phyloP scores from a whole-genome alignment of 352 stramenopile genomes.

The Phytophthora pisi region DNA sequence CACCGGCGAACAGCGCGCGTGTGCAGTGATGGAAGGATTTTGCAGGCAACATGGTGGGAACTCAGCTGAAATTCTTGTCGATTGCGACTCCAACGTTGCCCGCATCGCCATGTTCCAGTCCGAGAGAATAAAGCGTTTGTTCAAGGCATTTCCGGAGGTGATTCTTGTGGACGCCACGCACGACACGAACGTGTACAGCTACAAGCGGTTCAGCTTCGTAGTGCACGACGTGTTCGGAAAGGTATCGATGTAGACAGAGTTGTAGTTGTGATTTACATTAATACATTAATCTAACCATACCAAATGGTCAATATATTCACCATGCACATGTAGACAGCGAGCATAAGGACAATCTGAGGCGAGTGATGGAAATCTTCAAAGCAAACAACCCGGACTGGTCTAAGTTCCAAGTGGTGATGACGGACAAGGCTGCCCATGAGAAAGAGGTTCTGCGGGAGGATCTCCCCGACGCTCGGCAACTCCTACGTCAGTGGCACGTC shows the following conservation, averaged over 20 bases:
- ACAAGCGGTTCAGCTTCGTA: conserved; percentile 25
- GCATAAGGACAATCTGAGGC: conserved; percentile 5
- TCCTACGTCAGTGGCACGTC: conserved; percentile 24
- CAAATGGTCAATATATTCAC: conserved; percentile 17
- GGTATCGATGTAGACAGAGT: neutral
- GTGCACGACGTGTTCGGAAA: conserved; percentile 17
- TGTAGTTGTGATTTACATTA: neutral
- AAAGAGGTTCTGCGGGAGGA: conserved; percentile 6
- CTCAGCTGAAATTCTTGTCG: neutral
- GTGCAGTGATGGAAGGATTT: conserved; percentile 15
- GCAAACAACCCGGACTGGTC: conserved; percentile 6
- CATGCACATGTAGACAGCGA: conserved; percentile 26
- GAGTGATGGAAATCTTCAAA: conserved; percentile 16
- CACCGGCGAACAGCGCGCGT: conserved; percentile 3
- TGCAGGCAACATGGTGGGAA: conserved; percentile 1
- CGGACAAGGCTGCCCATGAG: conserved; percentile 17
- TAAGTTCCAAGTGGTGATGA: conserved; percentile 9
- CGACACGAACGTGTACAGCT: conserved; percentile 16
- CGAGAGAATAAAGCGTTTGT: too few species aligned
- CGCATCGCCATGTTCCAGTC: conserved; percentile 10
- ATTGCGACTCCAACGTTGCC: neutral
- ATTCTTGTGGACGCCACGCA: too few species aligned
- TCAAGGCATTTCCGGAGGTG: too few species aligned
- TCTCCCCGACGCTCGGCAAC: conserved; percentile 6
- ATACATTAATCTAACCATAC: conserved; percentile 1